phyloP scores from a whole-genome alignment of 2,329 filamentous ascomycete species.

The Balansia obtecta region DNA sequence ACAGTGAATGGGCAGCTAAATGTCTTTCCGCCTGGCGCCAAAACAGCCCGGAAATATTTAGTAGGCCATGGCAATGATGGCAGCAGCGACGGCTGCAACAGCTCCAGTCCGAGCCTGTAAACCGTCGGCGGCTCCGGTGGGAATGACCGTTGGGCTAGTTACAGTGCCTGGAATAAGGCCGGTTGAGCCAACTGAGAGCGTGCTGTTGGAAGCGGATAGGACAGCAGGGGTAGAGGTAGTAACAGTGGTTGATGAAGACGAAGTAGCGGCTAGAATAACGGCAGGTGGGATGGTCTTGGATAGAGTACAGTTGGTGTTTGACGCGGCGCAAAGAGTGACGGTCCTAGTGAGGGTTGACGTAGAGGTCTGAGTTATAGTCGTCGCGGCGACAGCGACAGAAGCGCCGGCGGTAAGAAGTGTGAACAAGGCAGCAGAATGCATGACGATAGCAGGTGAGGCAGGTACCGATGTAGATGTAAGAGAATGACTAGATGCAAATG shows the following conservation, averaged over 20 bases:
- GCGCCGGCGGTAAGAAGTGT: conserved; percentile 27
- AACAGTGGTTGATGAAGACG: neutral
- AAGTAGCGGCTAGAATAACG: conserved; percentile 13
- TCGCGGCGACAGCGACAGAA: conserved; percentile 24
- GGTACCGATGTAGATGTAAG: neutral
- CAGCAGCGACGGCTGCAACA: conserved; percentile 26
- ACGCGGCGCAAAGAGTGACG: conserved; percentile 34
- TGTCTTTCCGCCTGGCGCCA: no score
- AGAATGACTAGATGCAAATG: neutral
- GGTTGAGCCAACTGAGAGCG: conserved; percentile 12
- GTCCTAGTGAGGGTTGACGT: conserved; percentile 32
- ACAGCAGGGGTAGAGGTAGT: neutral
- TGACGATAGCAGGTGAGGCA: conserved; percentile 19
- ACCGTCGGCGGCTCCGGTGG: conserved; percentile 21
- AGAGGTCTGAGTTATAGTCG: conserved; percentile 29
- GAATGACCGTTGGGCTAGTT: conserved; percentile 10
- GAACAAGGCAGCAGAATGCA: conserved; percentile 33
- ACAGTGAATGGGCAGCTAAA: neutral
- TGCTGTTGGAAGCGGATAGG: conserved; percentile 11
- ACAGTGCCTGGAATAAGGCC: conserved; percentile 10
- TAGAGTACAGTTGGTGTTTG: conserved; percentile 29
- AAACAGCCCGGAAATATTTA: conserved; percentile 8
- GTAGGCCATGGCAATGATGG: conserved; percentile 26
- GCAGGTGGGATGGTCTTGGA: conserved; percentile 14
- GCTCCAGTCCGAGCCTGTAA: conserved; percentile 28